phyloP scores from a whole-genome alignment of 1,284 basidiomycete genomes.

The Butyriboletus appendiculatus region DNA sequence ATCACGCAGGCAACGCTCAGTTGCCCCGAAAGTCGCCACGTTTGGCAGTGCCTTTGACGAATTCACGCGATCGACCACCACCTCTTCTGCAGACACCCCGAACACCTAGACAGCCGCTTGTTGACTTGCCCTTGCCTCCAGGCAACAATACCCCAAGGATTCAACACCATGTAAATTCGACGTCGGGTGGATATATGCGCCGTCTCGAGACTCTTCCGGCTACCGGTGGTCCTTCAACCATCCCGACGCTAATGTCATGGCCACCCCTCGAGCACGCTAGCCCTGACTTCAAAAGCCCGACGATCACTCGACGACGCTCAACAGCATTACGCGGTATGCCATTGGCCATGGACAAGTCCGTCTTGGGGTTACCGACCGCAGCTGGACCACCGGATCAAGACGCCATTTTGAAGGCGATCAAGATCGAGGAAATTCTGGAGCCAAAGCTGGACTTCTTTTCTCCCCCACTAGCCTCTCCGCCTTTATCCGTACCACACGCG shows the following conservation, averaged over 20 bases:
- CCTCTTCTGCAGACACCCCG: constrained; percentile 6
- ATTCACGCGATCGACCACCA: neutral
- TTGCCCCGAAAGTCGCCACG: constrained; percentile 14
- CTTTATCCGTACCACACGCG: constrained; percentile 1
- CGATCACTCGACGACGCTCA: neutral
- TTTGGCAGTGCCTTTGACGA: constrained; percentile 1
- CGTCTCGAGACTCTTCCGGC: neutral
- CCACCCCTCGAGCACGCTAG: neutral
- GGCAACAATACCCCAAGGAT: neutral
- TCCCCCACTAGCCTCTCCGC: constrained; percentile 20
- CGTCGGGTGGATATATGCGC: constrained; percentile 16
- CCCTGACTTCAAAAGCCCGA: neutral
- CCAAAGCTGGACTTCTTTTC: constrained; percentile 17
- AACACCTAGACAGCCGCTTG: constrained; percentile 24
- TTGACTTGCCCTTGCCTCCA: constrained; percentile 14
- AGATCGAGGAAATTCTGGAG: constrained; percentile 22
- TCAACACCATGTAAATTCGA: neutral
- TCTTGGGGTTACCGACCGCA: neutral
- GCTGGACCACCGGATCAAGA: neutral
- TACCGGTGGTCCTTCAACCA: neutral
- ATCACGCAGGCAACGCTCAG: neutral
- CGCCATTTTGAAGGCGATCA: constrained; percentile 11
- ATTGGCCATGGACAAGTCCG: neutral
- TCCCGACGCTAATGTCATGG: neutral
- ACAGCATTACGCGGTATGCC: neutral